A percentile compares a stretch with the other conserved stretches of the same genome.
These are phyloP conservation scores for Panicum hallii DNA, from an alignment of 202 grass and related monocot species.

Conservation along the genomic window DNA sequence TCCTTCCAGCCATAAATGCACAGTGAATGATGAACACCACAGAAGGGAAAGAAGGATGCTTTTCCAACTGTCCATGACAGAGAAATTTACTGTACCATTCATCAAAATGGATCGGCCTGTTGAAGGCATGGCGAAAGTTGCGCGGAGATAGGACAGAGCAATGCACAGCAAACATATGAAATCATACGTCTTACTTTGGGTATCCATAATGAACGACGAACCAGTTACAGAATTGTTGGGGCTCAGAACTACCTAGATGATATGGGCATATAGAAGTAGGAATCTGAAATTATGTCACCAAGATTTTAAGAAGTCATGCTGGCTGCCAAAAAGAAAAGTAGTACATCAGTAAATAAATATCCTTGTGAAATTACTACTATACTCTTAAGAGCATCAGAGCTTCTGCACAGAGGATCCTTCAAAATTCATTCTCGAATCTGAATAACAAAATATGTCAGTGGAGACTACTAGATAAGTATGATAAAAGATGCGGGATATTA, in stretches of 20 bases:
- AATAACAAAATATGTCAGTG: background rate
- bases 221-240: slow-evolving; percentile 25
- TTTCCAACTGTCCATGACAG: slow-evolving; percentile 14
- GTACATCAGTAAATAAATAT: background rate
- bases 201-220: slow-evolving; percentile 26
- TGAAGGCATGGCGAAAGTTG: slow-evolving; percentile 47
- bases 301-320: slow-evolving; percentile 4
- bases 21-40: slow-evolving; percentile 34
- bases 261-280: background rate
- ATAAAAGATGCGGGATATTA: background rate
- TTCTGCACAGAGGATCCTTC: slow-evolving; percentile 1
- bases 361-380: background rate
- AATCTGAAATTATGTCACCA: background rate
- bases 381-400: background rate
- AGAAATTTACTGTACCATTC: slow-evolving; percentile 26
- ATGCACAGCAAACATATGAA: slow-evolving; percentile 16
- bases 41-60: slow-evolving; percentile 15
- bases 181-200: slow-evolving; percentile 28
- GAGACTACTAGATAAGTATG: background rate
- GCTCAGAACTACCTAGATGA: slow-evolving; percentile 26
- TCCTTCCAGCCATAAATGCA: slow-evolving; percentile 37
- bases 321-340: background rate
- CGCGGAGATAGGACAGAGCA: slow-evolving; percentile 8
- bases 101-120: slow-evolving; percentile 25
- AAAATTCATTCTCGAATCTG: background rate